These are phyloP conservation scores for Populus nigra DNA, from an alignment of 345 rosid genomes.

Conservation along the genomic window DNA sequence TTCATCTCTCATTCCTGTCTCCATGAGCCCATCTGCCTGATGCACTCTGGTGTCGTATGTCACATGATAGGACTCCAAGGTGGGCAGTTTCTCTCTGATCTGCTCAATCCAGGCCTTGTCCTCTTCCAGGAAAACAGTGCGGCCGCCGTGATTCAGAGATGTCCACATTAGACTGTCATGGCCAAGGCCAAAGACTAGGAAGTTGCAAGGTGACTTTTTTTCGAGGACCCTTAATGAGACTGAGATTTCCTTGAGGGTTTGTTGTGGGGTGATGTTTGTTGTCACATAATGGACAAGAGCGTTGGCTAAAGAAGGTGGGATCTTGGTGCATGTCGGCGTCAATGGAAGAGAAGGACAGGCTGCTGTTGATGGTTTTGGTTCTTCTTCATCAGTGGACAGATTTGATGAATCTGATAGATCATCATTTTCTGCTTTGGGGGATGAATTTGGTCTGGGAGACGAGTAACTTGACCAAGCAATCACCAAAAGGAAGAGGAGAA, in stretches of 20 bases:
- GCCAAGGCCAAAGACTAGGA: conserved; percentile 81
- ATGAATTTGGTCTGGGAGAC: conserved; percentile 27
- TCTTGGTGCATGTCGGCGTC: conserved; percentile 43
- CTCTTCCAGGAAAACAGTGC: conserved; percentile 84
- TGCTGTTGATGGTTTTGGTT: not conserved
- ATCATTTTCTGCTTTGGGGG: not conserved
- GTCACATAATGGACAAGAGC: conserved; percentile 75
- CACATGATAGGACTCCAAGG: conserved; percentile 71
- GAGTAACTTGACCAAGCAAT: conserved; percentile 43
- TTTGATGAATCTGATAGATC: conserved; percentile 14
- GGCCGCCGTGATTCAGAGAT: conserved; percentile 72
- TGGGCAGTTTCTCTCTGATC: conserved; percentile 44
- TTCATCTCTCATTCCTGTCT: conserved; percentile 34
- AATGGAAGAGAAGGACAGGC: conserved; percentile 25
- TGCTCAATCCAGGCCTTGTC: conserved; percentile 73
- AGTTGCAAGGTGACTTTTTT: conserved; percentile 78
- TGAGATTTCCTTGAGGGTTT: conserved; percentile 73
- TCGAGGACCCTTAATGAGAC: conserved; percentile 56
- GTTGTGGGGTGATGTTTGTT: conserved; percentile 82
- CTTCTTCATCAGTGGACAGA: conserved; percentile 1
- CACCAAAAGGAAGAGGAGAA: conserved; percentile 43
- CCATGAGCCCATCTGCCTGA: conserved; percentile 54
- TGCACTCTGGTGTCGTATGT: conserved; percentile 61
- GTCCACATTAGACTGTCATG: conserved; percentile 95
- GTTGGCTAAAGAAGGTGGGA: conserved; percentile 61